Base-by-base conservation (phyloP, 2,329 filamentous ascomycete species). In the Arthrobotrys pseudoclavata region DNA sequence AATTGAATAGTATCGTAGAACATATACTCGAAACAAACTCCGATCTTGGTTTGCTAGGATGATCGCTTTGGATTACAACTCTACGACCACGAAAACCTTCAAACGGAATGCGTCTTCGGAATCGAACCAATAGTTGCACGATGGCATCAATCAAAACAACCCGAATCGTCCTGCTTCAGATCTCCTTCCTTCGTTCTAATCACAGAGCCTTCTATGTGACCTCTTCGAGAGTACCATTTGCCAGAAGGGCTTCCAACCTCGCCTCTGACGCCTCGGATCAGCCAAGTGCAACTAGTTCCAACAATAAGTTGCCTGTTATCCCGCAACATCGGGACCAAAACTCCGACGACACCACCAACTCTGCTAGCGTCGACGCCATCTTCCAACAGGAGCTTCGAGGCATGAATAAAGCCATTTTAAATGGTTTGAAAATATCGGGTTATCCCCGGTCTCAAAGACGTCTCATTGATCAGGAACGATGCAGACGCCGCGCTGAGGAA, bases 391-490 rank as follows among this genome's bases (percentile, higher is more conserved):
- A 53, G 29, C 62, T 76, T 20, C 22, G 22, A 18, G 18, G 7
- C 1, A 69, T 76, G 71, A 13, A 42, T 15, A 66, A 31, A n/a
- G 15, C 34, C 3, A 22, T 12, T 4, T 45, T 76, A 15, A 69
- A 76, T 40, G 20, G 26, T 12, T 29, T 76, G 2, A 42, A 66
- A 3, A 50, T 76, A 10, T 42, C 26, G 7, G 45, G 13, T 20
- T 76, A 60, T 15, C 55, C 64, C 7, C 26, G 34, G 37, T 10
- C 13, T 5, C 64, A 76, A 24, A 55, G 66, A n/a, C 48, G 26
- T 9, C 26, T 69, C 6, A 76, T 76, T n/a, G 48, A 76, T n/a
- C 48, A 61, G 22, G 71, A 69, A 47, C 48, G 64, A 42, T 60
- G 62, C 15, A 37, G 40, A n/a, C 45, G 71, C 5, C 34, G 31